phyloP scores from a whole-genome alignment of 78 protist genomes.

The Dictyostelium capitatum region DNA sequence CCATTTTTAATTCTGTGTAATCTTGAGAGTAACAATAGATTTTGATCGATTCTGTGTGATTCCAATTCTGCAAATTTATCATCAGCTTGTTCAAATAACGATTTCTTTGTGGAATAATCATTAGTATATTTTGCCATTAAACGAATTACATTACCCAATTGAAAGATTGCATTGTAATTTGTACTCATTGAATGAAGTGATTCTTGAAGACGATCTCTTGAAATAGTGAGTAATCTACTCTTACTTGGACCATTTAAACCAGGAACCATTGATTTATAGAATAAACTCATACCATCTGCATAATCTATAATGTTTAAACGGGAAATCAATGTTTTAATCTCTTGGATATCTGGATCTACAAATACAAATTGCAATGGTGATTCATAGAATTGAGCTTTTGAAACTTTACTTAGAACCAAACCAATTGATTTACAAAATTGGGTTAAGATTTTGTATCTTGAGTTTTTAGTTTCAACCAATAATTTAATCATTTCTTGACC shows the following conservation, averaged over 20 bases:
- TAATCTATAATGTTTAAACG: slow-evolving; percentile 69
- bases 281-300: slow-evolving; percentile 78
- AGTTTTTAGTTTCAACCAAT: background rate
- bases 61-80: slow-evolving; percentile 28
- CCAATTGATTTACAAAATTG: slow-evolving; percentile 43
- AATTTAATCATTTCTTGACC: background rate
- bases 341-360: slow-evolving; percentile 71
- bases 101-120: background rate
- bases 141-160: slow-evolving; percentile 63
- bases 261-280: slow-evolving; percentile 25
- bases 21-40: slow-evolving; percentile 31
- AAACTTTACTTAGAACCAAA: background rate
- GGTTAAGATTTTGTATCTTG: background rate
- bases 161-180: slow-evolving; percentile 60
- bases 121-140: slow-evolving; percentile 18
- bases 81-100: background rate
- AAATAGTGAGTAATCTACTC: slow-evolving; percentile 27
- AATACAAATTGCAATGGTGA: background rate
- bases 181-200: slow-evolving; percentile 67
- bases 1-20: slow-evolving; percentile 1
- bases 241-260: background rate
- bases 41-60: slow-evolving; percentile 39
- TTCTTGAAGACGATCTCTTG: slow-evolving; percentile 22
- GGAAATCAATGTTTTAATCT: slow-evolving; percentile 39
- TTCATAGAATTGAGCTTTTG: background rate